These are phyloP conservation scores for Hypoxylon lienhwacheense DNA, from an alignment of 495 filamentous ascomycete genomes.

Conservation along the genomic window DNA sequence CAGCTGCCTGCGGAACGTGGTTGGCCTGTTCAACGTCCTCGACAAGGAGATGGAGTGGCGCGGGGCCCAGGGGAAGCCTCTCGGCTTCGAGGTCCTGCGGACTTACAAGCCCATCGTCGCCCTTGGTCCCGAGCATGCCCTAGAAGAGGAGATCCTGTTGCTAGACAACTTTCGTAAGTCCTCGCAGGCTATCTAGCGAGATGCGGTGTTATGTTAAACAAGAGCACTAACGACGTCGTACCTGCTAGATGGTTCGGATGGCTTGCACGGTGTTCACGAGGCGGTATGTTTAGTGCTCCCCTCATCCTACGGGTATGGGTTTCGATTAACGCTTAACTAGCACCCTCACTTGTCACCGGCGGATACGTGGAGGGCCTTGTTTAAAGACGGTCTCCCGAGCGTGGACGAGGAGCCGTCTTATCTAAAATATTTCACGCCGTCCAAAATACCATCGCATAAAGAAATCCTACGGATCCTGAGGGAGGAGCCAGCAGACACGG, in stretches of 20 bases:
- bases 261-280: constrained; percentile 85
- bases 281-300: constrained; percentile 55
- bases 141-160: constrained; percentile 80
- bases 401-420: constrained; percentile 45
- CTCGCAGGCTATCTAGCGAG: background rate
- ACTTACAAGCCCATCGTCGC: constrained; percentile 78
- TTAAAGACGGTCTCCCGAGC: constrained; percentile 57
- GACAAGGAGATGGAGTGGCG: constrained; percentile 90
- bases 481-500: constrained; percentile 75
- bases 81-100: constrained; percentile 69
- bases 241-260: constrained; percentile 78
- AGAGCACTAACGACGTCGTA: background rate
- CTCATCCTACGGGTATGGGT: background rate
- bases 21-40: constrained; percentile 90
- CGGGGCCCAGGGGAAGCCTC: constrained; percentile 59
- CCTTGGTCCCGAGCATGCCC: constrained; percentile 78
- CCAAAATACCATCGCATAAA: constrained; percentile 67
- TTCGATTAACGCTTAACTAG: constrained; percentile 47
- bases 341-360: constrained; percentile 83
- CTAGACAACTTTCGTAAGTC: constrained; percentile 88
- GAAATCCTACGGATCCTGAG: constrained; percentile 83
- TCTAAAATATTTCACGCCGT: constrained; percentile 68
- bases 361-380: constrained; percentile 83
- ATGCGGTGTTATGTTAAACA: background rate
- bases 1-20: constrained; percentile 85